Percentiles rank a stretch among this genome's conserved stretches.
Conservation (phyloP, 1,139 yeast genomes). For the Sugiyamaella novakii region DNA sequence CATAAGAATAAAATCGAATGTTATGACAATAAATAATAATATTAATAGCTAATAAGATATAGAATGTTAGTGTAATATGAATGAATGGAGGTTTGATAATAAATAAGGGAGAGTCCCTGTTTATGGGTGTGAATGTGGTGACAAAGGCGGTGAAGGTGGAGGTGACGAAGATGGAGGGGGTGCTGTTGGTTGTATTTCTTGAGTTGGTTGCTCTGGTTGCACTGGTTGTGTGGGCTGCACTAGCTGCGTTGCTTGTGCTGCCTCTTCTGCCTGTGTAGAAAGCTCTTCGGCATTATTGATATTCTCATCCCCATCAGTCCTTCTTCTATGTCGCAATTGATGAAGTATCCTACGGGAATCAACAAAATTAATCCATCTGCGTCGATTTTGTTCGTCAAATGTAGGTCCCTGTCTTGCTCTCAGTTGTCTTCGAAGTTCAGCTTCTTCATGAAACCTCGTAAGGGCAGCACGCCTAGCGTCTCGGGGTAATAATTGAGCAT, state of each 20-base stretch:
- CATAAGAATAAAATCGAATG: too few species aligned
- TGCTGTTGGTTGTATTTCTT: not conserved
- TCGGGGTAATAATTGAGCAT: conserved; percentile 41
- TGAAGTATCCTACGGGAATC: conserved; percentile 30
- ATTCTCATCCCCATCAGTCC: not conserved
- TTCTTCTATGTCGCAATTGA: conserved; percentile 13
- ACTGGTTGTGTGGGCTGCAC: too few species aligned
- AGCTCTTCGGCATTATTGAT: not conserved
- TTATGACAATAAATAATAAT: too few species aligned
- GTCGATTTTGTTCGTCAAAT: conserved; percentile 31
- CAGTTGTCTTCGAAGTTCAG: conserved; percentile 36
- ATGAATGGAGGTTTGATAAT: too few species aligned
- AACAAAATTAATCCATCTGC: conserved; percentile 34
- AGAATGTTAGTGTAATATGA: too few species aligned
- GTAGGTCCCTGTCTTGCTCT: conserved; percentile 23
- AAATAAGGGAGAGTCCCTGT: not conserved
- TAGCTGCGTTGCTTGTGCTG: not conserved
- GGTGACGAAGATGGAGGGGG: not conserved
- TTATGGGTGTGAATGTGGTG: not conserved
- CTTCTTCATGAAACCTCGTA: conserved; percentile 39
- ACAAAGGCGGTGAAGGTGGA: not conserved
- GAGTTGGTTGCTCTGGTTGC: not conserved
- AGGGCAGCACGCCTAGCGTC: conserved; percentile 40
- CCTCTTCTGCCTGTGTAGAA: not conserved
- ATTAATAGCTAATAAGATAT: too few species aligned